phyloP scores from a whole-genome alignment of 352 stramenopile genomes.

The Globisporangium parvum region DNA sequence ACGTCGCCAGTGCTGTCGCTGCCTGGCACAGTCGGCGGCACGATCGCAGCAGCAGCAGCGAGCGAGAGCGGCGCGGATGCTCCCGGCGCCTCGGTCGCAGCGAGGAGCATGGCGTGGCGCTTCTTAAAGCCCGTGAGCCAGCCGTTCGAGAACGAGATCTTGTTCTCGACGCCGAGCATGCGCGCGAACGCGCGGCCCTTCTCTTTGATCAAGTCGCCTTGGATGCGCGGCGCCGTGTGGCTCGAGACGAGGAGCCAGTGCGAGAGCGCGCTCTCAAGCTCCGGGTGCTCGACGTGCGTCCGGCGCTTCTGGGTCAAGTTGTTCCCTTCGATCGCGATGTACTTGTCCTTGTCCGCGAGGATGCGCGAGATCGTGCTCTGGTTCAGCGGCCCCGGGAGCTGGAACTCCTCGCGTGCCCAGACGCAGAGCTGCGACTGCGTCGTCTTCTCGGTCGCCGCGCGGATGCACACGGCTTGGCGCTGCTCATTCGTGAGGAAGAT shows the following conservation, averaged over 20 bases:
- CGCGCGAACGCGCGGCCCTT: constrained; percentile 18
- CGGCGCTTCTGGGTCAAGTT: constrained; percentile 17
- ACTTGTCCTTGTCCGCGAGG: constrained; percentile 20
- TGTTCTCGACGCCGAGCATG: constrained; percentile 17
- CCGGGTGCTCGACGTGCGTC: constrained; percentile 17
- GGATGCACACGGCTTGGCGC: constrained; percentile 18
- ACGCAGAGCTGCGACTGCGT: constrained; percentile 22
- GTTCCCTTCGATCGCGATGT: constrained; percentile 15
- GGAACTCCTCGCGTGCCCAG: constrained; percentile 22
- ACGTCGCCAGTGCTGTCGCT: too few relatives aligned
- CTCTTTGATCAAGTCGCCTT: constrained; percentile 26
- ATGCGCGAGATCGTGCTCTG: constrained; percentile 24
- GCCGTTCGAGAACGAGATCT: constrained; percentile 27
- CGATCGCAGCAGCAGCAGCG: background rate
- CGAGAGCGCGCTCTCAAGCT: constrained; percentile 19
- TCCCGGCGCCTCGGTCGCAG: background rate
- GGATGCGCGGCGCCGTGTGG: constrained; percentile 18
- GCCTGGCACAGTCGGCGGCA: background rate
- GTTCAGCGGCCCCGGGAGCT: constrained; percentile 14
- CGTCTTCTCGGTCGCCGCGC: constrained; percentile 11
- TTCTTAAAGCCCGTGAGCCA: constrained; percentile 27
- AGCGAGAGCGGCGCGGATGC: background rate
- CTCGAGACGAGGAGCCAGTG: constrained; percentile 24
- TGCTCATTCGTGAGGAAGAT: constrained; percentile 22
- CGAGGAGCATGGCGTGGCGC: constrained; percentile 14